A percentile compares a stretch with the other conserved stretches of the same genome.
These are phyloP conservation scores for Pinus taeda DNA, from an alignment of 75 land plant species.

Conservation along the genomic window DNA sequence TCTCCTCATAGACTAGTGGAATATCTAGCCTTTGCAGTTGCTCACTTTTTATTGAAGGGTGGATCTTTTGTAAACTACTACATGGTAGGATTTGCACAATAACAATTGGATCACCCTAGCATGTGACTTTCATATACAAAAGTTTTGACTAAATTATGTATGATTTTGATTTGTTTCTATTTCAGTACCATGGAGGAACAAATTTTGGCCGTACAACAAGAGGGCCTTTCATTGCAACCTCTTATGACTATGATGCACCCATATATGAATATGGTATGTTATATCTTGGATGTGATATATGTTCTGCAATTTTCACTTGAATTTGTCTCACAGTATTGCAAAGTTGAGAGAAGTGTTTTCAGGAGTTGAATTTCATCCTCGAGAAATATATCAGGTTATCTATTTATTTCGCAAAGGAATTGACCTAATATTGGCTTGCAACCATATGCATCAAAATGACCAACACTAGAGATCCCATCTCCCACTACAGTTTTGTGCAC, in stretches of 20 bases:
- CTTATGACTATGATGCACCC: slow-evolving; percentile 48
- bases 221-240: slow-evolving; percentile 44
- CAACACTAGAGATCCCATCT: no score
- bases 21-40: slow-evolving; percentile 72
- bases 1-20: slow-evolving; percentile 49
- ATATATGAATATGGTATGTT: slow-evolving; percentile 42
- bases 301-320: no score
- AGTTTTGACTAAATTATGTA: background rate
- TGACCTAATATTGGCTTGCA: no score
- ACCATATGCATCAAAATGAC: no score
- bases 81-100: slow-evolving; percentile 37
- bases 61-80: slow-evolving; percentile 73
- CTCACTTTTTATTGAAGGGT: slow-evolving; percentile 58
- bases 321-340: no score
- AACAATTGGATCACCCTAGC: background rate
- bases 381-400: no score
- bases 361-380: no score
- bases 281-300: background rate
- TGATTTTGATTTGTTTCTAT: background rate
- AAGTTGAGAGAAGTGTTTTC: no score
- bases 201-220: slow-evolving; percentile 45
- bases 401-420: no score
- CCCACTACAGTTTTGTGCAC: no score
- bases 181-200: slow-evolving; percentile 47
- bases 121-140: background rate